Evolutionary conservation across 2,329 filamentous ascomycete species (phyloP).

Genomic region (Cladosporium sp.): DNA sequence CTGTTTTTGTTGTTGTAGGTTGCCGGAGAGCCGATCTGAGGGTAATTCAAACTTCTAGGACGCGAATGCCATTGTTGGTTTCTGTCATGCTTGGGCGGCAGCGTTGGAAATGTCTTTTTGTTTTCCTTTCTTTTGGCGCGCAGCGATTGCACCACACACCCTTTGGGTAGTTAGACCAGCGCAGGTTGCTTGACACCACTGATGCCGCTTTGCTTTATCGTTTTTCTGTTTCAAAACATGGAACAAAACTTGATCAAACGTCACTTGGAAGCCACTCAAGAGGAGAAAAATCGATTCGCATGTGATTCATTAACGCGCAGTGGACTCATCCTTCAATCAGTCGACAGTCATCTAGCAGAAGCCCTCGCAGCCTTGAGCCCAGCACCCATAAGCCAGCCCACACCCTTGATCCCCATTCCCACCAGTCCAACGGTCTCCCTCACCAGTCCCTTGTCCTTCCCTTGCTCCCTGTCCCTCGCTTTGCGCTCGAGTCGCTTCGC

Average conservation of each 20-base stretch:
- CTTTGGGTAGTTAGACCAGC: too few species aligned
- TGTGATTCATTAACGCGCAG: neutral
- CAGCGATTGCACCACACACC: too few species aligned
- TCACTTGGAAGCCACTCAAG: neutral
- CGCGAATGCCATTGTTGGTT: neutral
- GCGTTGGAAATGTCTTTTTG: neutral
- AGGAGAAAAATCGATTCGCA: neutral
- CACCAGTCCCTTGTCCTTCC: conserved; percentile 41
- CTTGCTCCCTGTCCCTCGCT: conserved; percentile 28
- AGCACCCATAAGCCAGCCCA: conserved; percentile 44
- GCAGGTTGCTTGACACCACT: too few species aligned
- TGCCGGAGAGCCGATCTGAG: neutral
- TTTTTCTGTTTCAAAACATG: too few species aligned
- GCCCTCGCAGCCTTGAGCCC: conserved; percentile 42
- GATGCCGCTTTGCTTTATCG: too few species aligned
- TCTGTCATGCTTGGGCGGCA: neutral
- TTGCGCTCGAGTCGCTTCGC: conserved; percentile 21
- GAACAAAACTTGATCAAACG: too few species aligned
- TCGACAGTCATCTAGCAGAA: neutral
- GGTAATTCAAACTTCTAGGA: neutral
- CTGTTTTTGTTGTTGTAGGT: neutral
- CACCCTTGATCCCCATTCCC: conserved; percentile 44
- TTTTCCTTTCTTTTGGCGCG: too few species aligned
- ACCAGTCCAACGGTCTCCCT: conserved; percentile 42
- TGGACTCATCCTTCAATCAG: neutral